Evolutionary conservation across 768 basidiomycete species (phyloP).

Genomic region (Cystobasidium ongulense): DNA sequence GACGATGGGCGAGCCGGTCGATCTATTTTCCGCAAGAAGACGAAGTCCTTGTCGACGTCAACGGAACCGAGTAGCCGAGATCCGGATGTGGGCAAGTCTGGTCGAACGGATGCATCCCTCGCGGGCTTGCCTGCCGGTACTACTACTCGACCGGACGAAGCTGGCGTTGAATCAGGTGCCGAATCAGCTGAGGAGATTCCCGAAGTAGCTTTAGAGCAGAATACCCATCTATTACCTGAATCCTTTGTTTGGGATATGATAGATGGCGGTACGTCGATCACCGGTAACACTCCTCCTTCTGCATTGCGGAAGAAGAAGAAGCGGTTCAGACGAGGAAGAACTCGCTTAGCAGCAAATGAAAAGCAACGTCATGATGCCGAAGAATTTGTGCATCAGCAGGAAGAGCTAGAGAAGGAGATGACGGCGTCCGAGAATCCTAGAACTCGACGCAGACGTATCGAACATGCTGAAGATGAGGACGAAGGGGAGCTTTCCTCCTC

Average conservation of each 20-base stretch:
- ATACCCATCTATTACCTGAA: constrained; percentile 92
- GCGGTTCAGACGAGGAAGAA: constrained; percentile 17
- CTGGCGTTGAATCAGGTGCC: neutral
- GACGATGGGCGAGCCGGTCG: constrained; percentile 37
- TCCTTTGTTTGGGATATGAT: constrained; percentile 59
- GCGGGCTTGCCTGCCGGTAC: constrained; percentile 34
- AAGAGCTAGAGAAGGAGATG: neutral
- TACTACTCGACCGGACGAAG: constrained; percentile 48
- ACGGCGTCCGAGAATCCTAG: neutral
- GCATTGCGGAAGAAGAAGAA: neutral
- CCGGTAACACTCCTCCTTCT: constrained; percentile 29
- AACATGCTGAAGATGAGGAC: neutral
- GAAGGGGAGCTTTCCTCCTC: constrained; percentile 25
- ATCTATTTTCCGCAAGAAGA: constrained; percentile 15
- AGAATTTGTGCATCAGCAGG: neutral
- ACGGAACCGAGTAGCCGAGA: neutral
- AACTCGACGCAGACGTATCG: neutral
- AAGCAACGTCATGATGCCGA: constrained; percentile 5
- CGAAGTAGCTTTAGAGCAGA: constrained; percentile 81
- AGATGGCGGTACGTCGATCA: constrained; percentile 37
- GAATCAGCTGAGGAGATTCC: constrained; percentile 73
- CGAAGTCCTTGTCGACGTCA: neutral
- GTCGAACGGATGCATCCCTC: neutral
- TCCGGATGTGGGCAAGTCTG: neutral
- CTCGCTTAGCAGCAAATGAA: neutral